These are phyloP conservation scores for Flaveria bidentis DNA, from an alignment of 129 eudicot species.

Conservation along the genomic window DNA sequence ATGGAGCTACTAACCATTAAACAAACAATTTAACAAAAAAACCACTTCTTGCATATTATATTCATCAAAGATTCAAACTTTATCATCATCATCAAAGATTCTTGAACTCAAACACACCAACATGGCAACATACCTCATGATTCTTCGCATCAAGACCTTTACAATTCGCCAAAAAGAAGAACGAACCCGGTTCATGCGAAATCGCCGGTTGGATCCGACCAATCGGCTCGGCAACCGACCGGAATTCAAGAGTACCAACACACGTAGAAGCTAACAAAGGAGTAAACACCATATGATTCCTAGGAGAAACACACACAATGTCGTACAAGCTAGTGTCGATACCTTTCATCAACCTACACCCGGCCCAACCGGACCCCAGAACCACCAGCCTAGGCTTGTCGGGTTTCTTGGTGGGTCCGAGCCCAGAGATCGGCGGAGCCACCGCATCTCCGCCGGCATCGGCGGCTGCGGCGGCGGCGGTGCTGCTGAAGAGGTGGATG, in stretches of 20 bases:
- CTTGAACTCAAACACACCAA: slow-evolving; percentile 12
- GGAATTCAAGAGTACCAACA: slow-evolving; percentile 94
- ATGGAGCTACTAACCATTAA: not conserved
- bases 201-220: slow-evolving; percentile 94
- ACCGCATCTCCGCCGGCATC: slow-evolving; percentile 1
- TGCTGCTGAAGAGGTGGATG: slow-evolving; percentile 37
- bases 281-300: slow-evolving; percentile 98
- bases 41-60: not conserved
- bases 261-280: slow-evolving; percentile 93
- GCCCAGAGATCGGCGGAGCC: slow-evolving; percentile 34
- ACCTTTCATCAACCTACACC: slow-evolving; percentile 87
- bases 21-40: not conserved
- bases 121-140: slow-evolving; percentile 50
- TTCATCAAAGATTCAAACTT: slow-evolving; percentile 14
- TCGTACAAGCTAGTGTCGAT: slow-evolving; percentile 77
- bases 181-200: slow-evolving; percentile 84
- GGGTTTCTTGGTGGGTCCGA: slow-evolving; percentile 62
- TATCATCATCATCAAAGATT: not conserved
- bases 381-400: slow-evolving; percentile 95
- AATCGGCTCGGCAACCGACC: slow-evolving; percentile 96
- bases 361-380: slow-evolving; percentile 97
- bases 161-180: slow-evolving; percentile 76
- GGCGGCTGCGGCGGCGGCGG: not conserved
- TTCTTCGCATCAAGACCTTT: slow-evolving; percentile 55
- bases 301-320: slow-evolving; percentile 88